Base-by-base conservation (phyloP, 2,329 filamentous ascomycete genomes). In the Leptographium flavum region DNA sequence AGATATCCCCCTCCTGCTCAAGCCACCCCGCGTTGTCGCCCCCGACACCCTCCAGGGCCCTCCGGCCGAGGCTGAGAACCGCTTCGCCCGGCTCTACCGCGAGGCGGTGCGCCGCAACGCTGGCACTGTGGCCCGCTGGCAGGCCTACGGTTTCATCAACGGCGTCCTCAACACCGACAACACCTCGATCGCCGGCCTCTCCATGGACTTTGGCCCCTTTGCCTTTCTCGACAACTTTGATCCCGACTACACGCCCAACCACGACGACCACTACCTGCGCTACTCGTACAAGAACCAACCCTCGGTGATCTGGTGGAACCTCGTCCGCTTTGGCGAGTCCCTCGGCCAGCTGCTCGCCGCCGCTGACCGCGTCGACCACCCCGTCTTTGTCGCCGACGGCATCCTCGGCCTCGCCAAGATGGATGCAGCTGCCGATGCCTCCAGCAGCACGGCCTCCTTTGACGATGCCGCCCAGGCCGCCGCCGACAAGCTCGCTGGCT, bases 121-220 rank as follows among this genome's bases (percentile, higher is more conserved):
- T 1, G 70, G 73, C 47, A 93, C 84, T 0, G 88, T 96, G 2
- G 92, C 92, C 11, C 76, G 82, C 53, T 96, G 92, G 90, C 93
- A 98, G 66, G 87, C 87, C 0, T 96, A 96, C 57, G 92, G 87
- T n/a, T 98, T 98, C 66, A 96, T 94, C 73, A 98, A 98, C 56
- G 92, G 92, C 39, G 92, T 98, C 4, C 69, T 98, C 47, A 98
- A 98, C 63, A 96, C 92, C 0, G 92, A 98, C 59, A 98, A 98
- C 60, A 98, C 92, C 0, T 94, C 87, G 0, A 74, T 98, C 42
- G 80, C 80, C 45, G 92, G 92, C 0, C 66, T 98, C 0, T 90
- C 83, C 6, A 82, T 98, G 50, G 92, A 98, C 63, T 98, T 88
- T 58, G 92, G 92, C 0, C 92, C 92, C 0, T 98, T 98, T 56